Base-by-base conservation (phyloP, 306 rosid genomes). In the Potentilla sterilis region DNA sequence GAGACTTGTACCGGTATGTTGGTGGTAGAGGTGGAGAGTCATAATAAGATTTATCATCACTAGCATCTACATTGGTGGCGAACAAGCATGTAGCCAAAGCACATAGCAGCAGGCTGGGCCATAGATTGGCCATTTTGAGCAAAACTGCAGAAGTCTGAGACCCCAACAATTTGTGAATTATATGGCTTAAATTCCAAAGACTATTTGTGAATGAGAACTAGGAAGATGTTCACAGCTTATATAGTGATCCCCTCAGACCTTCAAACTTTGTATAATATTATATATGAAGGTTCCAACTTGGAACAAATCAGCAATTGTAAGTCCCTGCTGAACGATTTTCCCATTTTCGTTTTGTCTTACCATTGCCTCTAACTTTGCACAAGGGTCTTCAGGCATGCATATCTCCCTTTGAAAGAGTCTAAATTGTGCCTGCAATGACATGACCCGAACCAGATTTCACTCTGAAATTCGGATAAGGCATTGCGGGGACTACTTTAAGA, bases 51-150 rank as follows among this genome's bases (percentile, higher is more conserved):
- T 73, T 43, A 37, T 76, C 19, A 21, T 67, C 38, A 43, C 43
- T 11, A 5, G 85, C 85, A 2, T 58, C 85, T 69, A 78, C 82
- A 74, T 54, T 62, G 57, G 79, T 78, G n/a, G 77, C 79, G 21
- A 82, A 24, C 41, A 82, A 52, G 80, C 81, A 42, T 74, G 74
- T 6, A 51, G 79, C 82, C 57, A 78, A 43, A n/a, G 77, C 80
- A 82, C 9, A 78, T 32, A n/a, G n/a, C n/a, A 52, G 38, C 8
- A 82, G 63, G 40, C 35, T 48, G 18, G 74, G 85, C 82, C 82
- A 78, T 69, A 4, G 66, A 62, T 42, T 74, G 74, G 80, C 79
- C 85, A 82, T 82, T 69, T 61, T 68, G 34, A 41, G 79, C 21
- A 65, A 15, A 55, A 73, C 55, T 24, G 51, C 19, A 1, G 9